These are phyloP conservation scores for Dissoconium aciculare DNA, from an alignment of 2,329 filamentous ascomycete species.

Conservation along the genomic window DNA sequence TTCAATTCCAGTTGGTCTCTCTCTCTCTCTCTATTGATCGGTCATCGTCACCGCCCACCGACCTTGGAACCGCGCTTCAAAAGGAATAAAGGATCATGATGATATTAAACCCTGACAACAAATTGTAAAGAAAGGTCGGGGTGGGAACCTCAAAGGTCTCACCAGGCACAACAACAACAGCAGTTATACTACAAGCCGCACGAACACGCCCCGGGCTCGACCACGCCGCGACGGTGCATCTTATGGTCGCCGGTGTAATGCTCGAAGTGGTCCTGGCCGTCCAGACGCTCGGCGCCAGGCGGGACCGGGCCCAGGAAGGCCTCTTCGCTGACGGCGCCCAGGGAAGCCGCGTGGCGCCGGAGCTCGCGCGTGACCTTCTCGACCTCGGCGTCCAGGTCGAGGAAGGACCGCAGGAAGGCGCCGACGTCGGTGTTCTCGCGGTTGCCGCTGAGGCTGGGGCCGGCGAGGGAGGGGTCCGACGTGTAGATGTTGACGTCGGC, in stretches of 20 bases:
- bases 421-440: conserved; percentile 93
- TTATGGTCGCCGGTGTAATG: conserved; percentile 20
- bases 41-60: too few species aligned
- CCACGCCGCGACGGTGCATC: conserved; percentile 4
- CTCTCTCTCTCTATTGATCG: too few species aligned
- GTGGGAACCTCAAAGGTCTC: too few species aligned
- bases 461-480: conserved; percentile 46
- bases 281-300: conserved; percentile 27
- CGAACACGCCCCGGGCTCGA: conserved; percentile 10
- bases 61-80: too few species aligned
- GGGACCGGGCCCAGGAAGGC: conserved; percentile 32
- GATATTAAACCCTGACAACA: too few species aligned
- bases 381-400: conserved; percentile 69
- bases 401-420: conserved; percentile 61
- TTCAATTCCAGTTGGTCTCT: too few species aligned
- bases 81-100: too few species aligned
- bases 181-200: conserved; percentile 6
- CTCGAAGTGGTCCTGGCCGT: conserved; percentile 33
- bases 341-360: conserved; percentile 36
- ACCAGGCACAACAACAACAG: neutral
- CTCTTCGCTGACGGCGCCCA: conserved; percentile 20
- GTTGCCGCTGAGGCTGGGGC: conserved; percentile 59
- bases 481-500: conserved; percentile 96
- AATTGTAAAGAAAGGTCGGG: too few species aligned
- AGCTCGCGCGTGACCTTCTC: conserved; percentile 64